Evolutionary conservation across 352 stramenopile species (phyloP).

Genomic region (Phytophthora nicotianae): DNA sequence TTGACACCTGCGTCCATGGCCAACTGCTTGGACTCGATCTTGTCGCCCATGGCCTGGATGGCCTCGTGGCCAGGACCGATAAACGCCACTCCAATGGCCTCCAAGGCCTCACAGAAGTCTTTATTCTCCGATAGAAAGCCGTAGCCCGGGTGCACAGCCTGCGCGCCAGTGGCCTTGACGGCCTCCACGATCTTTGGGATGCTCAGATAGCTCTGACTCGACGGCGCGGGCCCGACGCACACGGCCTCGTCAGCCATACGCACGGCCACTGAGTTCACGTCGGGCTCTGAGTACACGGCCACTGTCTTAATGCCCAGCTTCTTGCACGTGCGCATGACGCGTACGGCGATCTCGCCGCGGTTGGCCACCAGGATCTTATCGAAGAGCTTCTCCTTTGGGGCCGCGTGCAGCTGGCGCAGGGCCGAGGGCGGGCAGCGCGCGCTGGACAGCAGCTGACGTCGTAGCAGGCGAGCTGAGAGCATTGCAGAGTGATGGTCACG

Average conservation of each 20-base stretch:
- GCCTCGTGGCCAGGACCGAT: conserved; percentile 88
- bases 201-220: conserved; percentile 90
- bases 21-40: conserved; percentile 96
- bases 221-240: conserved; percentile 73
- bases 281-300: conserved; percentile 93
- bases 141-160: conserved; percentile 95
- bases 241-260: conserved; percentile 85
- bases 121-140: conserved; percentile 96
- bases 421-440: conserved; percentile 1
- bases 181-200: conserved; percentile 91
- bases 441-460: conserved; percentile 8
- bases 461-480: conserved; percentile 32
- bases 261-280: conserved; percentile 87
- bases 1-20: conserved; percentile 91
- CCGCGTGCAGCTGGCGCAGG: conserved; percentile 14
- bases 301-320: conserved; percentile 94
- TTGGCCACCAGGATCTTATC: conserved; percentile 94
- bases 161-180: conserved; percentile 85
- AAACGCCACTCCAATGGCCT: conserved; percentile 84
- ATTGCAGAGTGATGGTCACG: conserved; percentile 33
- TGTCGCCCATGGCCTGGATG: conserved; percentile 94
- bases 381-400: conserved; percentile 69
- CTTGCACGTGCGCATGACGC: conserved; percentile 92
- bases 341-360: conserved; percentile 93
- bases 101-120: conserved; percentile 82